Conservation (phyloP, 768 basidiomycete species). For the Tylopilus subfusipes region DNA sequence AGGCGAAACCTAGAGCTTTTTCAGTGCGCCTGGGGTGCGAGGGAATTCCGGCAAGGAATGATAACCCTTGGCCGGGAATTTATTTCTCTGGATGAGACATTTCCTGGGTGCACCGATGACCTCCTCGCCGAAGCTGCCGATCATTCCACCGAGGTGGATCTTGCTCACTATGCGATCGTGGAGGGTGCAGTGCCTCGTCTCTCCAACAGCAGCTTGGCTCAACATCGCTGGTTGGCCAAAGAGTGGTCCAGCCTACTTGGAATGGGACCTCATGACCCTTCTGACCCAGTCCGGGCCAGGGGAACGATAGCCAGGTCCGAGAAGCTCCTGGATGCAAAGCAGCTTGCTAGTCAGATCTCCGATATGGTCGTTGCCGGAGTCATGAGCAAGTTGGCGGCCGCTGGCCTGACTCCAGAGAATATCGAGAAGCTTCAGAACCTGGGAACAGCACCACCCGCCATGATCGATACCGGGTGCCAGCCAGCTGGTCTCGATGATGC, state of each 20-base stretch:
- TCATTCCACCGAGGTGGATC: conserved; percentile 5
- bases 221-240: conserved; percentile 4
- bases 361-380: not conserved
- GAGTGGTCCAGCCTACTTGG: not conserved
- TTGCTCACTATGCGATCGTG: not conserved
- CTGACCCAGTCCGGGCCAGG: not conserved
- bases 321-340: not conserved
- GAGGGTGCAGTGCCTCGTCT: not conserved
- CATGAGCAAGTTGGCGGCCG: not conserved
- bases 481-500: too few relatives aligned
- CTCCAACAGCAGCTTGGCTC: not conserved
- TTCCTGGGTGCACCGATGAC: conserved; percentile 5
- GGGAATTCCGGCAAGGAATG: conserved; percentile 2
- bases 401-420: not conserved
- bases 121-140: conserved; percentile 8
- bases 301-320: not conserved
- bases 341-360: not conserved
- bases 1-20: not conserved
- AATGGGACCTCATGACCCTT: not conserved
- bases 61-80: conserved; percentile 6
- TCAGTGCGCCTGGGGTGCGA: conserved; percentile 3
- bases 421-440: not conserved
- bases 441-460: too few relatives aligned
- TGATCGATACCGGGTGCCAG: too few relatives aligned
- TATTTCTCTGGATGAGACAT: conserved; percentile 4